Evolutionary conservation across 768 basidiomycete species (phyloP), one percentile per base, ranked within the genome.

Genomic region (Sporobolomyces phaffii): DNA sequence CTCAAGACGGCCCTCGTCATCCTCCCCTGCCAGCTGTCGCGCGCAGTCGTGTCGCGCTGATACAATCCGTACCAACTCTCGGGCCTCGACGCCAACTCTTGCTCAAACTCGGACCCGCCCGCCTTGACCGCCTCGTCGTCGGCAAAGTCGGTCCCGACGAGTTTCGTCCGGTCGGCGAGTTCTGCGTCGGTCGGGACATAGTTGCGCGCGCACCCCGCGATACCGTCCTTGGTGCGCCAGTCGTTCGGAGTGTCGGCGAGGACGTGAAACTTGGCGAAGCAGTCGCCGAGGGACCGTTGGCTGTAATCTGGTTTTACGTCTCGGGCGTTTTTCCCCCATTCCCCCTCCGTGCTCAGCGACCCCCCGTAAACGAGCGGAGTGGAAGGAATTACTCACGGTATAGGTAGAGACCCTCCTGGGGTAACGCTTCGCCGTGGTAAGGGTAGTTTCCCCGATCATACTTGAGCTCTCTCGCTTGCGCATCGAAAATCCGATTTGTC

Each of bases 201-300:
- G 59, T 69, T 69, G 26, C 68, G 51, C 7, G 68, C 68, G 52
- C 68, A 69, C n/a, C 68, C 68, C 5, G 45, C 47, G 45, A 69
- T 51, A 17, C 68, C 68, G 59, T 69, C 68, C n/a, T 49, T 44
- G 8, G 62, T 51, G 8, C 68, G 58, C 68, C 68, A 69, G 58
- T 69, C 68, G 24, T 60, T 33, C 2, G 62, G 62, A n/a, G 68
- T 69, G 24, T 29, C 20, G 29, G 59, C 29, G 40, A 69, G 47
- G 41, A 69, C 68, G 47, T 47, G 48, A 53, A 50, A 64, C 41
- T 69, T 69, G 34, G 24, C 8, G 52, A 57, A 50, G 53, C 68
- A 69, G 41, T 69, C 62, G 26, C 10, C 18, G 22, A 69, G 40
- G 2, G 68, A 69, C 26, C 68, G 57, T 34, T 69, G 68, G 43